Evolutionary conservation across 768 basidiomycete species (phyloP).

Genomic region (Serendipita sp.): DNA sequence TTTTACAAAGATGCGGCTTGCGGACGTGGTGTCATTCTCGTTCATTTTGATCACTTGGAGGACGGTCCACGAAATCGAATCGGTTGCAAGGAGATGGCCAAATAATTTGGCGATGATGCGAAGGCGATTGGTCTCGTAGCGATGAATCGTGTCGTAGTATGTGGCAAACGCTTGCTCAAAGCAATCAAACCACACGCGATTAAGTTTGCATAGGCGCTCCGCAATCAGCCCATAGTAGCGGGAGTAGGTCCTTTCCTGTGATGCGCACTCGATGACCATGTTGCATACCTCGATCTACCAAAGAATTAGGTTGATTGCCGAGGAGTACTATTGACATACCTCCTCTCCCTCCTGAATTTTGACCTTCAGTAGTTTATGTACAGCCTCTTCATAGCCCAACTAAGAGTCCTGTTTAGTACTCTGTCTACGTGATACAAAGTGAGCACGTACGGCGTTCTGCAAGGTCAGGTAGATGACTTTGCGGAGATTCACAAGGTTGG

Average conservation of each 20-base stretch:
- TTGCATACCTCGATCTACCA: slow-evolving; percentile 84
- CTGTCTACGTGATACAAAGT: not conserved
- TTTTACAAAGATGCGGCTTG: slow-evolving; percentile 92
- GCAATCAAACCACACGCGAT: slow-evolving; percentile 82
- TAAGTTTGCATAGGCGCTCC: slow-evolving; percentile 92
- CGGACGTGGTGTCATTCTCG: slow-evolving; percentile 94
- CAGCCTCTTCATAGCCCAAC: slow-evolving; percentile 94
- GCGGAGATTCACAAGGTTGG: slow-evolving; percentile 87
- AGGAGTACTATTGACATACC: slow-evolving; percentile 28
- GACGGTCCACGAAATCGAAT: slow-evolving; percentile 79
- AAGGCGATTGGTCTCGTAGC: slow-evolving; percentile 95
- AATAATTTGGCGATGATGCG: slow-evolving; percentile 97
- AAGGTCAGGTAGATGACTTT: slow-evolving; percentile 92
- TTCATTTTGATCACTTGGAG: slow-evolving; percentile 80
- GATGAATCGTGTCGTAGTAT: slow-evolving; percentile 93
- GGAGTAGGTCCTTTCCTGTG: slow-evolving; percentile 94
- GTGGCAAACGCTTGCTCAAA: slow-evolving; percentile 75
- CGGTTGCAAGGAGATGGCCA: slow-evolving; percentile 74
- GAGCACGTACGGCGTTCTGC: slow-evolving; percentile 66
- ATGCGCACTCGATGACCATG: slow-evolving; percentile 99
- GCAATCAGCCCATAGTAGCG: slow-evolving; percentile 94
- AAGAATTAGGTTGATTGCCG: not conserved
- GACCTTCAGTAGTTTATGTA: slow-evolving; percentile 91
- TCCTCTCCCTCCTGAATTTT: slow-evolving; percentile 86
- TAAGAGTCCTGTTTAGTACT: slow-evolving; percentile 9